Percentiles rank a stretch among this genome's conserved stretches.
These are phyloP conservation scores for Hyphopichia fennica DNA, from an alignment of 1,139 yeast species.

Conservation along the genomic window DNA sequence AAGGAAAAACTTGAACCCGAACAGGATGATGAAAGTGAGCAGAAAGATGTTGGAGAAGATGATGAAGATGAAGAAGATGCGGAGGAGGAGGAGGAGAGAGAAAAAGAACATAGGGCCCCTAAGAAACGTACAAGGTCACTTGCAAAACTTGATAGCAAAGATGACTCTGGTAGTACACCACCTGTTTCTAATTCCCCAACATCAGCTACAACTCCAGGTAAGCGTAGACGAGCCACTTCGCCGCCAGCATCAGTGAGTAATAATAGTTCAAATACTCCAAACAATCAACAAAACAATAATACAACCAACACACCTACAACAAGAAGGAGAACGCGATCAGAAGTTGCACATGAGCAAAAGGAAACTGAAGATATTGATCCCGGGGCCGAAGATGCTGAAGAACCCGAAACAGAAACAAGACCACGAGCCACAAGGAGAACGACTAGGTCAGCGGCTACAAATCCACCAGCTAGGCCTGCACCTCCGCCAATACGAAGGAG, in stretches of 20 bases:
- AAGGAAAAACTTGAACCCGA: background rate
- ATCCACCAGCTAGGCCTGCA: slow-evolving; percentile 6
- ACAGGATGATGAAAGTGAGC: background rate
- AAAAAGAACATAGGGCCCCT: slow-evolving; percentile 8
- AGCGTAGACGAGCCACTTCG: slow-evolving; percentile 12
- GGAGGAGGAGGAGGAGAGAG: slow-evolving; percentile 2
- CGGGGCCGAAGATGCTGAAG: slow-evolving; percentile 4
- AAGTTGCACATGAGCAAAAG: slow-evolving; percentile 18
- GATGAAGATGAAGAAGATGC: background rate
- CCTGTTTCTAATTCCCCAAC: slow-evolving; percentile 2
- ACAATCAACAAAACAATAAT: background rate
- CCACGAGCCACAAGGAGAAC: slow-evolving; percentile 19
- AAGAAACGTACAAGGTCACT: slow-evolving; percentile 30
- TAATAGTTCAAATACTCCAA: background rate
- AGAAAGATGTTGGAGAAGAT: background rate
- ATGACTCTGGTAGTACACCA: slow-evolving; percentile 9
- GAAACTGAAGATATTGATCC: slow-evolving; percentile 7
- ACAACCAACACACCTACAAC: slow-evolving; percentile 7
- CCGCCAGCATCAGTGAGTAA: slow-evolving; percentile 6
- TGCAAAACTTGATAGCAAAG: slow-evolving; percentile 21
- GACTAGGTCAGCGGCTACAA: slow-evolving; percentile 20
- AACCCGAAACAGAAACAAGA: slow-evolving; percentile 10
- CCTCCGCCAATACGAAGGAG: slow-evolving; percentile 25
- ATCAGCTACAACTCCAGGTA: slow-evolving; percentile 5
- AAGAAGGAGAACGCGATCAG: slow-evolving; percentile 28